These are phyloP conservation scores for Raddia distichophylla DNA, from an alignment of 176 grass and related monocot species.

Conservation along the genomic window DNA sequence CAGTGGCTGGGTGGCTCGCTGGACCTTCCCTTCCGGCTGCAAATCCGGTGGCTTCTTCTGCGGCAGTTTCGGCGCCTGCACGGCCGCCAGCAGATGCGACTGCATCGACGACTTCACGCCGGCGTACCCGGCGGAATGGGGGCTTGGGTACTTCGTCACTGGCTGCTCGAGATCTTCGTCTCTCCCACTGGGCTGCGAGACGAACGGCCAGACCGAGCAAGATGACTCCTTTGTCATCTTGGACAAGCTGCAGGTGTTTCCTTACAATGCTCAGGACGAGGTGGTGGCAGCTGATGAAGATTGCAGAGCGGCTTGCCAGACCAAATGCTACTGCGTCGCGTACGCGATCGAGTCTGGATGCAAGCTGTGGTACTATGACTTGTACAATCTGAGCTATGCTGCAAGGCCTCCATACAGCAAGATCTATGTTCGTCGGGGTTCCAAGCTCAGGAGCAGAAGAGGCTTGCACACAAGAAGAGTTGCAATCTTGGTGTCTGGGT, in stretches of 20 bases:
- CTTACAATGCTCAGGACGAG: constrained; percentile 42
- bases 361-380: constrained; percentile 41
- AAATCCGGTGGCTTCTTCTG: constrained; percentile 52
- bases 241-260: constrained; percentile 32
- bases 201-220: neutral
- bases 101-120: constrained; percentile 49
- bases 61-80: constrained; percentile 45
- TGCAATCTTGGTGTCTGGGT: constrained; percentile 4
- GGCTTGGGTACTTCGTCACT: constrained; percentile 20
- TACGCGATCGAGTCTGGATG: constrained; percentile 39
- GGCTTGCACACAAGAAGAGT: constrained; percentile 29
- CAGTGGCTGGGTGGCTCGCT: constrained; percentile 41
- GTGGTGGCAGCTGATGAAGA: constrained; percentile 16
- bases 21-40: constrained; percentile 49
- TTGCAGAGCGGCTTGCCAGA: constrained; percentile 43
- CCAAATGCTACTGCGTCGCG: constrained; percentile 54
- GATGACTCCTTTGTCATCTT: constrained; percentile 33
- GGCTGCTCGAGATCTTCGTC: constrained; percentile 49
- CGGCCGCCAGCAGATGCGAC: neutral
- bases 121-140: constrained; percentile 29
- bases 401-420: constrained; percentile 18
- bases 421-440: constrained; percentile 31
- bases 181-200: constrained; percentile 48
- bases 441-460: constrained; percentile 23
- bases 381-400: constrained; percentile 34